phyloP scores from a whole-genome alignment of 2,329 filamentous ascomycete genomes.

The Sporothrix humicola region DNA sequence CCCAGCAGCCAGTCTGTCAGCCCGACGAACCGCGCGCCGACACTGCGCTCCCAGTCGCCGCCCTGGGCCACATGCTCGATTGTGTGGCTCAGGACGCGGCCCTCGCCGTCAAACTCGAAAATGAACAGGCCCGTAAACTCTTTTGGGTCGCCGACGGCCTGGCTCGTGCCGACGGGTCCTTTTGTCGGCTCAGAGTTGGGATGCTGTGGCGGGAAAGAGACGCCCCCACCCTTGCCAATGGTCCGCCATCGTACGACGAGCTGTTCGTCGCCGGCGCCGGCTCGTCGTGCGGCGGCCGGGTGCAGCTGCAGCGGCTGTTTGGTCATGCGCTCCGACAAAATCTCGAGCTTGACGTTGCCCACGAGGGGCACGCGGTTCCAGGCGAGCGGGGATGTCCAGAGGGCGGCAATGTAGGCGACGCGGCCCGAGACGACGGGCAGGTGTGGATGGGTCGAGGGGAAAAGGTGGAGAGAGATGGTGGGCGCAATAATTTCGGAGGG shows the following conservation, averaged over 20 bases:
- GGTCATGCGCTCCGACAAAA: slow-evolving; percentile 88
- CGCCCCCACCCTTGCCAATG: slow-evolving; percentile 44
- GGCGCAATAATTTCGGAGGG: slow-evolving; percentile 79
- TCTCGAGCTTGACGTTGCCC: slow-evolving; percentile 85
- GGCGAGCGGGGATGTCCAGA: slow-evolving; percentile 95
- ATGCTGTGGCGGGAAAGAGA: slow-evolving; percentile 9
- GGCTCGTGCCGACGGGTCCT: slow-evolving; percentile 45
- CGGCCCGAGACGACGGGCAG: slow-evolving; percentile 91
- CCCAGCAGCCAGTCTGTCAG: slow-evolving; percentile 94
- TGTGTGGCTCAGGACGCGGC: slow-evolving; percentile 82
- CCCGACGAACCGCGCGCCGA: slow-evolving; percentile 83
- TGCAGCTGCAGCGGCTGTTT: slow-evolving; percentile 55
- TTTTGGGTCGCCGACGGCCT: slow-evolving; percentile 49
- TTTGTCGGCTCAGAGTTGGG: slow-evolving; percentile 44
- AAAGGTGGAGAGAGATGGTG: slow-evolving; percentile 72
- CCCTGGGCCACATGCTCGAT: slow-evolving; percentile 92
- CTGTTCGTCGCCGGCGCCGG: slow-evolving; percentile 73
- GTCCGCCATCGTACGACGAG: slow-evolving; percentile 92
- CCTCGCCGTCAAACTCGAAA: slow-evolving; percentile 91
- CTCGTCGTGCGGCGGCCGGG: slow-evolving; percentile 46
- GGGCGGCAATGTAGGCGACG: slow-evolving; percentile 86
- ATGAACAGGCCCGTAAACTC: slow-evolving; percentile 92
- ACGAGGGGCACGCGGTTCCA: slow-evolving; percentile 93
- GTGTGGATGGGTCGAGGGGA: slow-evolving; percentile 79
- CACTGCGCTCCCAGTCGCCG: slow-evolving; percentile 78